Conservation (phyloP, 768 basidiomycete genomes). For the Termitomyces sp. region DNA sequence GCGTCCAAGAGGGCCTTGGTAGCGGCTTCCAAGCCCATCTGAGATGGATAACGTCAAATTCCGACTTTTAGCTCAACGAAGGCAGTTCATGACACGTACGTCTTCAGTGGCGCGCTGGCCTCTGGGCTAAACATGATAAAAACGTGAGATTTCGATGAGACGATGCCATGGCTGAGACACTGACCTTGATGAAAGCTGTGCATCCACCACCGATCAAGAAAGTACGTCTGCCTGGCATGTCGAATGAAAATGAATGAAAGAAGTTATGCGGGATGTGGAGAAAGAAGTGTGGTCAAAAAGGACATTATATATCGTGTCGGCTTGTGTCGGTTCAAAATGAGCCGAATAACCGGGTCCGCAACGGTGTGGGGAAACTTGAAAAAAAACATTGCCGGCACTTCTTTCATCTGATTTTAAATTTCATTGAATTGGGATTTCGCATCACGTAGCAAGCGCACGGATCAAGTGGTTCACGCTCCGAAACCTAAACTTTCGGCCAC, state of each 20-base stretch:
- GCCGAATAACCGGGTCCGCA: neutral
- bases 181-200: slow-evolving; percentile 74
- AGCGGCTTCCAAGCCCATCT: slow-evolving; percentile 87
- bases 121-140: slow-evolving; percentile 45
- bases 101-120: slow-evolving; percentile 65
- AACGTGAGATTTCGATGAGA: neutral
- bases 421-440: neutral
- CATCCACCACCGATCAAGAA: slow-evolving; percentile 72
- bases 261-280: neutral
- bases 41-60: neutral
- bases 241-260: neutral
- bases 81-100: slow-evolving; percentile 30
- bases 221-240: slow-evolving; percentile 39
- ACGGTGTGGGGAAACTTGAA: neutral
- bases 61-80: neutral
- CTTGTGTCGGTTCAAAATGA: neutral
- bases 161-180: slow-evolving; percentile 1
- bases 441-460: neutral
- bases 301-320: neutral
- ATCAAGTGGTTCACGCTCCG: neutral
- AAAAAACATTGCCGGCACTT: neutral
- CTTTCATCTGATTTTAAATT: neutral
- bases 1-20: slow-evolving; percentile 86
- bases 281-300: neutral
- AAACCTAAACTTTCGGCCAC: too few relatives aligned